Percentiles rank a stretch among this genome's conserved stretches.
Conservation (phyloP, 495 filamentous ascomycete species). For the Aspergillus sparsus region DNA sequence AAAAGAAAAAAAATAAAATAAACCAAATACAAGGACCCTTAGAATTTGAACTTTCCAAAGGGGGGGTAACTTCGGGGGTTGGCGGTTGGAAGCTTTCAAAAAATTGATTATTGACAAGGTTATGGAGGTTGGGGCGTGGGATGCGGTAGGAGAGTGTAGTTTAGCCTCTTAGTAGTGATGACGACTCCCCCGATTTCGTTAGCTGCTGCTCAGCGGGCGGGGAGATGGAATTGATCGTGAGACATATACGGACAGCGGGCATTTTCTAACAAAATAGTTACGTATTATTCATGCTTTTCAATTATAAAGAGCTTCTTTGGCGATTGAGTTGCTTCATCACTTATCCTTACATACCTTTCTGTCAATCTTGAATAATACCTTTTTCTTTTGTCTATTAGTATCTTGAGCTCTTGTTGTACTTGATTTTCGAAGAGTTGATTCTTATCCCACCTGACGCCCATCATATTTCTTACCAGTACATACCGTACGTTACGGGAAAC, state of each 20-base stretch:
- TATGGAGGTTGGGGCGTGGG: conserved; percentile 21
- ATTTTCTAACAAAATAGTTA: background rate
- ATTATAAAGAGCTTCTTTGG: no score
- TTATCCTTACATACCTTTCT: no score
- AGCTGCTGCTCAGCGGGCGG: background rate
- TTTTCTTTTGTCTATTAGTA: no score
- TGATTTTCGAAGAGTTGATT: no score
- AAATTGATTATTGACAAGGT: background rate
- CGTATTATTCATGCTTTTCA: background rate
- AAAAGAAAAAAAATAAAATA: conserved; percentile 1
- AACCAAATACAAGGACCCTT: background rate
- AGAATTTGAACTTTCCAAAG: background rate
- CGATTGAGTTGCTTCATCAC: no score
- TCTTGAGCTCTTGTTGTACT: no score
- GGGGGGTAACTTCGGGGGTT: background rate
- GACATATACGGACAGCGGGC: background rate
- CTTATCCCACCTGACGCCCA: no score
- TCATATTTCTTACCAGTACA: no score
- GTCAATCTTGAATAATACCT: no score
- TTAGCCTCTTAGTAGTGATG: conserved; percentile 22
- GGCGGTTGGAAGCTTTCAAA: background rate
- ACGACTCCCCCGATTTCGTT: conserved; percentile 17
- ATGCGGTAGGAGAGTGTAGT: conserved; percentile 15
- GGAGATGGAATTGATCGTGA: conserved; percentile 1
- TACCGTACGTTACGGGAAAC: no score